These are phyloP conservation scores for Viola odorata DNA, from an alignment of 345 rosid species.

Conservation along the genomic window DNA sequence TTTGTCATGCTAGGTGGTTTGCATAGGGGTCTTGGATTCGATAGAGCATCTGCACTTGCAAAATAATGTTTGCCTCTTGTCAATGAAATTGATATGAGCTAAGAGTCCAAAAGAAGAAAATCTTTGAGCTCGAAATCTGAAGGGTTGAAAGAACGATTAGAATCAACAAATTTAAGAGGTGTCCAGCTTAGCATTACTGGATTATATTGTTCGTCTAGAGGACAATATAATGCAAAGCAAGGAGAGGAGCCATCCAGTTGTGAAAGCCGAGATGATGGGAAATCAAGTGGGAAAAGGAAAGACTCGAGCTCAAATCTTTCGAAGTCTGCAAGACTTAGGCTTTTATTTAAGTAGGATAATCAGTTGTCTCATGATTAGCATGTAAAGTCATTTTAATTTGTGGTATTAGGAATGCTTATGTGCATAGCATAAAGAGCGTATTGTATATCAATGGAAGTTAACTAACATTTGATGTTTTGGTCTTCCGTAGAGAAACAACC, in stretches of 20 bases:
- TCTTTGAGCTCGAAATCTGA: slow-evolving; percentile 20
- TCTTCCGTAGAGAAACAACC: not conserved
- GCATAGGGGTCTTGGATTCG: slow-evolving; percentile 9
- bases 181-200: slow-evolving; percentile 61
- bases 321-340: slow-evolving; percentile 57
- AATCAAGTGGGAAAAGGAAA: slow-evolving; percentile 44
- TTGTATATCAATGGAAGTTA: slow-evolving; percentile 1
- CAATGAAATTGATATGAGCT: slow-evolving; percentile 37
- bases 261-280: slow-evolving; percentile 16
- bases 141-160: slow-evolving; percentile 29
- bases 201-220: slow-evolving; percentile 67
- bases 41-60: slow-evolving; percentile 7
- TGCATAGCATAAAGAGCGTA: not conserved
- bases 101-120: slow-evolving; percentile 43
- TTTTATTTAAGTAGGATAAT: slow-evolving; percentile 19
- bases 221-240: slow-evolving; percentile 20
- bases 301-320: slow-evolving; percentile 38
- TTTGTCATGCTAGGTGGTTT: not conserved
- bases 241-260: slow-evolving; percentile 26
- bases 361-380: too few relatives aligned
- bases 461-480: not conserved
- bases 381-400: not conserved
- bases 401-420: not conserved
- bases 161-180: slow-evolving; percentile 38
- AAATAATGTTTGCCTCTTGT: slow-evolving; percentile 12